Percentiles rank a stretch among this genome's conserved stretches.
Conservation (phyloP, 306 rosid genomes). For the Hippophae tibetana region DNA sequence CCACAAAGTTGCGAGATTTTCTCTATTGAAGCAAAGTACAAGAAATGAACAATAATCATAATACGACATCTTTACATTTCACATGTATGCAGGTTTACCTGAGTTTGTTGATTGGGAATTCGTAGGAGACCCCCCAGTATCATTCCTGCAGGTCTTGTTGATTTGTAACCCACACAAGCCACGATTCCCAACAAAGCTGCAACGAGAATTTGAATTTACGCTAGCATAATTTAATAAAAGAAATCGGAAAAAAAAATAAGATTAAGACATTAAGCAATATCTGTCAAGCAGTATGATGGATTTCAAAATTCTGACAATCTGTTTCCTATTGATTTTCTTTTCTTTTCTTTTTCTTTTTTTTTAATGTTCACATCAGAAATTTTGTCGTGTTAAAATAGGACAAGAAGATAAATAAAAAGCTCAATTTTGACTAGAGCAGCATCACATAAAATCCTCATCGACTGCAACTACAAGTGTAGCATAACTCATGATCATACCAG, state of each 20-base stretch:
- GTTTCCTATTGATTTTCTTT: no score
- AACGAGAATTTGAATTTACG: constrained; percentile 15
- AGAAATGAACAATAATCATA: not conserved
- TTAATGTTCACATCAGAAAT: no score
- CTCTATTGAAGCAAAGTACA: constrained; percentile 9
- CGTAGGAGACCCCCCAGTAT: constrained; percentile 36
- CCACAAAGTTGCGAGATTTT: constrained; percentile 6
- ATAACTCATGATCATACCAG: not conserved
- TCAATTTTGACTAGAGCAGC: not conserved
- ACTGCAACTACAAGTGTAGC: no score
- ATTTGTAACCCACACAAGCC: constrained; percentile 80
- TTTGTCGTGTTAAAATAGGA: no score
- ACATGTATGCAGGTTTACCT: constrained; percentile 32
- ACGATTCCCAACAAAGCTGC: constrained; percentile 89
- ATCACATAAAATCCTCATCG: not conserved
- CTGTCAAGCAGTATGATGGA: no score
- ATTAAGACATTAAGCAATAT: no score
- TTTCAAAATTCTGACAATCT: no score
- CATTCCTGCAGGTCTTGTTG: constrained; percentile 55
- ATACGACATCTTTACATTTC: constrained; percentile 6
- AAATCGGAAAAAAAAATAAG: no score
- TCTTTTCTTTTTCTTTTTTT: no score
- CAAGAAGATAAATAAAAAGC: not conserved
- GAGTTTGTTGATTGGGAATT: constrained; percentile 33
- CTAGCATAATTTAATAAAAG: no score